A percentile compares a stretch with the other conserved stretches of the same genome.
Evolutionary conservation across 75 land plant genomes (phyloP).

Genomic region (Picea sitchensis): DNA sequence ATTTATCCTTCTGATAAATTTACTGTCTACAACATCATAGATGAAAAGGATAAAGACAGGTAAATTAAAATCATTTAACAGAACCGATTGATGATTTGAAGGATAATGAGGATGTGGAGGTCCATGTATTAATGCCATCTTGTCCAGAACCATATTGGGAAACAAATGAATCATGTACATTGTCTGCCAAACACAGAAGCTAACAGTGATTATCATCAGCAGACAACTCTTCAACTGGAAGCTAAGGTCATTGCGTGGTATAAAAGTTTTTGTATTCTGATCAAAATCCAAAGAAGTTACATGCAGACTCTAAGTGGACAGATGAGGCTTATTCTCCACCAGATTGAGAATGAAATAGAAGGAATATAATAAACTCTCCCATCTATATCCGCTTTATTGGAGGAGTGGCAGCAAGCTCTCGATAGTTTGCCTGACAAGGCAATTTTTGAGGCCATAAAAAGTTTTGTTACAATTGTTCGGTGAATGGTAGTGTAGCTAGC

Average conservation of each 20-base stretch:
- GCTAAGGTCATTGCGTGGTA: slow-evolving; percentile 62
- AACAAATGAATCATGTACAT: slow-evolving; percentile 37
- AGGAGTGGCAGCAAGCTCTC: slow-evolving; percentile 59
- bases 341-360: slow-evolving; percentile 20
- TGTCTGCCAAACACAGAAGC: slow-evolving; percentile 43
- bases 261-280: slow-evolving; percentile 39
- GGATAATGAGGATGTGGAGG: slow-evolving; percentile 82
- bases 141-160: slow-evolving; percentile 52
- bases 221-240: slow-evolving; percentile 70
- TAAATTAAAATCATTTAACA: not conserved
- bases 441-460: slow-evolving; percentile 73
- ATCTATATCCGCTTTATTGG: slow-evolving; percentile 29
- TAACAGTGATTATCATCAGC: slow-evolving; percentile 60
- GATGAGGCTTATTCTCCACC: slow-evolving; percentile 51
- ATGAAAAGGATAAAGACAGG: too few relatives aligned
- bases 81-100: slow-evolving; percentile 14
- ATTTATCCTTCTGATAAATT: not conserved
- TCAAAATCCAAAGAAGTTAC: slow-evolving; percentile 61
- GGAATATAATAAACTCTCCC: slow-evolving; percentile 6
- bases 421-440: slow-evolving; percentile 72
- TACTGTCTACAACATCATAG: not conserved
- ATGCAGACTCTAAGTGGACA: slow-evolving; percentile 49
- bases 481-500: slow-evolving; percentile 52
- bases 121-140: slow-evolving; percentile 74
- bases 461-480: slow-evolving; percentile 50